Percentiles rank a stretch among this genome's conserved stretches.
Evolutionary conservation across 1,284 basidiomycete genomes (phyloP).

Genomic region (Pseudozyma thailandica): DNA sequence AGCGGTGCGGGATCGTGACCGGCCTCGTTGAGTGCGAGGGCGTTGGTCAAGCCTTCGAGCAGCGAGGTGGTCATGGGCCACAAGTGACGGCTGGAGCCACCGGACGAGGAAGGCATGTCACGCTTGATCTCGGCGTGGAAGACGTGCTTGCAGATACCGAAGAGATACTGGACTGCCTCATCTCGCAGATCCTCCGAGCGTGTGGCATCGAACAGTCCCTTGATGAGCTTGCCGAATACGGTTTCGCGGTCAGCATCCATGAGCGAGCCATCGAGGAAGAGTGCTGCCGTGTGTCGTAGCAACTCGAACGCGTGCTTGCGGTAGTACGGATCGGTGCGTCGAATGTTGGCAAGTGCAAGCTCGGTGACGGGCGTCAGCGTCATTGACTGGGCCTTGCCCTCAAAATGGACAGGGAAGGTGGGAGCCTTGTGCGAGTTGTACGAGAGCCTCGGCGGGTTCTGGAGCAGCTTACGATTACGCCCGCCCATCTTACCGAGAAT

Average conservation of each 20-base stretch:
- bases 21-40: conserved; percentile 54
- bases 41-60: conserved; percentile 61
- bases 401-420: conserved; percentile 46
- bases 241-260: conserved; percentile 76
- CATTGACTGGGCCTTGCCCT: conserved; percentile 72
- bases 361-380: conserved; percentile 79
- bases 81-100: conserved; percentile 73
- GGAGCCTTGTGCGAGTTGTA: conserved; percentile 70
- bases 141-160: conserved; percentile 76
- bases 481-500: conserved; percentile 98
- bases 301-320: conserved; percentile 81
- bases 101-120: conserved; percentile 66
- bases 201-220: conserved; percentile 81
- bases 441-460: conserved; percentile 81
- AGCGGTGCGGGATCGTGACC: conserved; percentile 64
- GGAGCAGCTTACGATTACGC: conserved; percentile 82
- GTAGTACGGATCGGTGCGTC: conserved; percentile 75
- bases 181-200: conserved; percentile 78
- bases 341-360: conserved; percentile 78
- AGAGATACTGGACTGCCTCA: conserved; percentile 77
- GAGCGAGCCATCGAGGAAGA: conserved; percentile 76
- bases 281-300: conserved; percentile 78
- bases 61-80: conserved; percentile 71
- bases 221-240: conserved; percentile 76
- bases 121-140: conserved; percentile 71